Base-by-base conservation (phyloP, 208 protist species). In the Trypanosoma brucei region DNA sequence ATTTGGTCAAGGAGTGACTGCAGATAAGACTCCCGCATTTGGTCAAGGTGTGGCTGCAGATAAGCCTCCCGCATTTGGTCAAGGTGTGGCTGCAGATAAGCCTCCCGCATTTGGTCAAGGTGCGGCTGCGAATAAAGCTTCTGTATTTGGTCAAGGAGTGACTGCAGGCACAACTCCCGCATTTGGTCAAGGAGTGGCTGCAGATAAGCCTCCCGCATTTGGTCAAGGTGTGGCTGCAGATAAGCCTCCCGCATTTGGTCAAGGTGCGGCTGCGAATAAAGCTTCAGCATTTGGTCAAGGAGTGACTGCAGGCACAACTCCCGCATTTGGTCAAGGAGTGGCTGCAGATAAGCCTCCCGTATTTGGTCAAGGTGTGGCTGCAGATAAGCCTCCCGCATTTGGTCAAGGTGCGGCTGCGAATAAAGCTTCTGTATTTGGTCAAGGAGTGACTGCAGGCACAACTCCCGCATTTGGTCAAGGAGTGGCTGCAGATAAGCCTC, bases 11-110 rank as follows among this genome's bases (percentile, higher is more conserved):
- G 9, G 9, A 0, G 0, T 0, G 44, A 22, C 22, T 22, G 44
- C 44, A 48, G 44, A 48, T 14, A 48, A 48, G 44, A 0, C 44
- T n/a, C 8, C 44, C 9, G 9, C 44, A 48, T 48, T 48, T 14
- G 44, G 44, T n/a, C 44, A 48, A 14, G 9, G 9, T n/a, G 44
- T 0, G 14, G 44, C n/a, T n/a, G n/a, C n/a, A n/a, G n/a, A n/a
- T n/a, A n/a, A n/a, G n/a, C 44, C 44, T n/a, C 8, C 44, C 9
- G 9, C 42, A 6, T 78, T 78, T 39, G 68, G 62, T 39, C 55
- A 74, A 30, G 38, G 39, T 51, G 30, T 1, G 11, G 22, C 22
- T 22, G 40, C 58, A 55, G 58, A 55, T n/a, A 50, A 63, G 58
- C n/a, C 58, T 54, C 11, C 58, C 13, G 22, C 42, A 34, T 55